phyloP scores from a whole-genome alignment of 2,329 filamentous ascomycete genomes.

The Aspergillus glaucus region DNA sequence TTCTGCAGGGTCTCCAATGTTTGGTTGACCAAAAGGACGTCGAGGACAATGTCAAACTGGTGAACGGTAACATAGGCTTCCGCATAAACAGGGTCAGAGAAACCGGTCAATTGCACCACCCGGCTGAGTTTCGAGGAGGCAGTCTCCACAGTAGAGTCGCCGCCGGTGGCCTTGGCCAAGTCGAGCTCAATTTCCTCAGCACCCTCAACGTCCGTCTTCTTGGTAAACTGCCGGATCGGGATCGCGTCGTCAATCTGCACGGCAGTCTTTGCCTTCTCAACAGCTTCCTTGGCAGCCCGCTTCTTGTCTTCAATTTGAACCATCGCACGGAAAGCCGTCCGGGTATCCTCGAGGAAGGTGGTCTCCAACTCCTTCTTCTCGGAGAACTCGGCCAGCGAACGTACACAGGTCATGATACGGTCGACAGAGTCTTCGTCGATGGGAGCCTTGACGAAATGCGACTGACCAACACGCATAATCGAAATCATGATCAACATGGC shows the following conservation, averaged over 20 bases:
- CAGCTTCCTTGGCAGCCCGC: constrained; percentile 86
- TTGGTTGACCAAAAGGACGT: constrained; percentile 95
- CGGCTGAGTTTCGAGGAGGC: constrained; percentile 89
- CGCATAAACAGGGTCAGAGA: constrained; percentile 97
- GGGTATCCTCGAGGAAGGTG: constrained; percentile 89
- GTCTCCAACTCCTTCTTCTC: constrained; percentile 85
- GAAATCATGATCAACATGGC: constrained; percentile 99
- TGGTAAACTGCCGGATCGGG: constrained; percentile 82
- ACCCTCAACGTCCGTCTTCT: constrained; percentile 79
- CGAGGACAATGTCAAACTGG: constrained; percentile 96
- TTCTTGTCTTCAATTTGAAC: constrained; percentile 97
- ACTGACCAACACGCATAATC: constrained; percentile 94
- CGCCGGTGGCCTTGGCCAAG: constrained; percentile 87
- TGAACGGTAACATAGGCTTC: constrained; percentile 98
- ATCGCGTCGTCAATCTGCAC: constrained; percentile 95
- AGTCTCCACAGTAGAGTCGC: constrained; percentile 76
- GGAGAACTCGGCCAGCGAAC: constrained; percentile 82
- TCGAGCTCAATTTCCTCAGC: constrained; percentile 82
- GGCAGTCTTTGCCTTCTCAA: constrained; percentile 86
- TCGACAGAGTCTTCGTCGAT: constrained; percentile 99
- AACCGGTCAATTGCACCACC: constrained; percentile 94
- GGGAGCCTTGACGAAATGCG: constrained; percentile 94
- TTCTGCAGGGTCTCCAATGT: constrained; percentile 96
- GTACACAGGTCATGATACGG: constrained; percentile 94
- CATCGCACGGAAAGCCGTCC: constrained; percentile 94